Evolutionary conservation across 306 rosid genomes (phyloP).

Genomic region (Canavalia ensiformis): DNA sequence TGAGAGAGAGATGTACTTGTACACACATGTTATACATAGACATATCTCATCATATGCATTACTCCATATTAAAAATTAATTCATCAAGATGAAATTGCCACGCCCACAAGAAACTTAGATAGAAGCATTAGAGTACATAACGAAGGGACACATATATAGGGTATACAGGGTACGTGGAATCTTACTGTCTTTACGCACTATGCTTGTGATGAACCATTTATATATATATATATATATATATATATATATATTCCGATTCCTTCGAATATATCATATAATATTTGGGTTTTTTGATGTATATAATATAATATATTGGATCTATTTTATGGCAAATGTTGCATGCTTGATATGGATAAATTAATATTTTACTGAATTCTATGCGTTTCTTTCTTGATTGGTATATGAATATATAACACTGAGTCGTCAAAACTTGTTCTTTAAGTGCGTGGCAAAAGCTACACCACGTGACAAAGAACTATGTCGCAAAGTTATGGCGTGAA

Average conservation of each 20-base stretch:
- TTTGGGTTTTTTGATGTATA: background rate
- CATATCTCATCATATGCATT: background rate
- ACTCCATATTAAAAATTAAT: background rate
- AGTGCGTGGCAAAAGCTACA: constrained; percentile 42
- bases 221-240: background rate
- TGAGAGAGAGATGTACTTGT: background rate
- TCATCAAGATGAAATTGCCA: too few relatives aligned
- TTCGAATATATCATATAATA: constrained; percentile 25
- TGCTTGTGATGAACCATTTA: constrained; percentile 4
- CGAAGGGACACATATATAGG: too few relatives aligned
- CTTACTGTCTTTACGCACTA: constrained; percentile 37
- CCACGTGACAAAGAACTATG: constrained; percentile 42
- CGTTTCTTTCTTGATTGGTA: background rate
- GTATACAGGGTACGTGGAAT: constrained; percentile 23
- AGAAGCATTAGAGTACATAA: too few relatives aligned
- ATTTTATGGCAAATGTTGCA: constrained; percentile 38
- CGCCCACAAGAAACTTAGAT: too few relatives aligned
- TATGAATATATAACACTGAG: background rate
- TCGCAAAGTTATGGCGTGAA: constrained; percentile 42
- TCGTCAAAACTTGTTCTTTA: constrained; percentile 19
- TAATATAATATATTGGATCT: background rate
- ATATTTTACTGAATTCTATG: constrained; percentile 51
- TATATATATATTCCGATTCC: constrained; percentile 35
- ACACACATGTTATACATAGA: background rate
- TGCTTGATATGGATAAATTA: constrained; percentile 49